Conservation (phyloP, 2,329 filamentous ascomycete genomes). For the Boeremia exigua region DNA sequence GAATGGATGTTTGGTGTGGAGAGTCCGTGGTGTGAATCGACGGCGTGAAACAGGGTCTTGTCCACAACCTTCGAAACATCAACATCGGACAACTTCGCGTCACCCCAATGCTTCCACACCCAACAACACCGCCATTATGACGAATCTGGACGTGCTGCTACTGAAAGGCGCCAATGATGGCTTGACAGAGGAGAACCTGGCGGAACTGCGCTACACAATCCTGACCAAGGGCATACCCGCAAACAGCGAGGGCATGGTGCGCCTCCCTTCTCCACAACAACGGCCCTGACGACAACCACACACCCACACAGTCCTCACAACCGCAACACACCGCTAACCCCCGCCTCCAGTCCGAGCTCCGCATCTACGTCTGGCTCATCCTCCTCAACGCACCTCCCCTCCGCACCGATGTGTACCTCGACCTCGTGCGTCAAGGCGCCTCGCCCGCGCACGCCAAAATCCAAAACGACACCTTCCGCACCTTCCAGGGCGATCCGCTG, state of each 20-base stretch:
- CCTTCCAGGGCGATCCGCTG: slow-evolving; percentile 93
- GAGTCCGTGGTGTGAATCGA: not conserved
- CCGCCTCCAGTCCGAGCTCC: slow-evolving; percentile 74
- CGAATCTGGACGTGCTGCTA: slow-evolving; percentile 73
- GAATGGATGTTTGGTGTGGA: too few relatives aligned
- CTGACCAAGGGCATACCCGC: slow-evolving; percentile 77
- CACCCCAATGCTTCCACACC: slow-evolving; percentile 1
- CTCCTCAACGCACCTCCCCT: slow-evolving; percentile 87
- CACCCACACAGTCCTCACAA: not conserved
- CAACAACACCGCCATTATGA: slow-evolving; percentile 35
- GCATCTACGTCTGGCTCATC: slow-evolving; percentile 96
- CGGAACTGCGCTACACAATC: slow-evolving; percentile 75
- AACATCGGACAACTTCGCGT: not conserved
- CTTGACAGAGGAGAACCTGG: slow-evolving; percentile 70
- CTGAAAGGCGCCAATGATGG: slow-evolving; percentile 79
- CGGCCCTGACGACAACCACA: not conserved
- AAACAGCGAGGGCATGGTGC: slow-evolving; percentile 81
- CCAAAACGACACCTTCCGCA: slow-evolving; percentile 97
- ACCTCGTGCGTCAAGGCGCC: slow-evolving; percentile 87
- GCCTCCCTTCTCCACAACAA: slow-evolving; percentile 2
- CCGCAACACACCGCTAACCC: slow-evolving; percentile 1
- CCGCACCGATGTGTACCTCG: slow-evolving; percentile 85
- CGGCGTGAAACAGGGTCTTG: slow-evolving; percentile 6
- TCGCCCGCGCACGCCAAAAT: slow-evolving; percentile 97
- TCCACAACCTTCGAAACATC: slow-evolving; percentile 7